A percentile compares a stretch with the other conserved stretches of the same genome.
Evolutionary conservation across 805 yeast species (phyloP).

Genomic region (Wickerhamomyces ciferrii): DNA sequence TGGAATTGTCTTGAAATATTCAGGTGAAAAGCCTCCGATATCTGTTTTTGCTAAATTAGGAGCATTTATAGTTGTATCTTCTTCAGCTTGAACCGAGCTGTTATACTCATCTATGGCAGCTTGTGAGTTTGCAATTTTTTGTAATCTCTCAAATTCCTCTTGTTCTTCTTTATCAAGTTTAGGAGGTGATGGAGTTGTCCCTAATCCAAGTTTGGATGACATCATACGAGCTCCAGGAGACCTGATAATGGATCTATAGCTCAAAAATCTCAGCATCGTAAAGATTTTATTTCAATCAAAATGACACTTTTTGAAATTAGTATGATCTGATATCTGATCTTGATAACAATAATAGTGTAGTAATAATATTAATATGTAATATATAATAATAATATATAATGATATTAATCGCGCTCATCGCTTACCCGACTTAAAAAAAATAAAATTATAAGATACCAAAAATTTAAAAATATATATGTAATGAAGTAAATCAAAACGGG

Average conservation of each 20-base stretch:
- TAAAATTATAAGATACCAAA: neutral
- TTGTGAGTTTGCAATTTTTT: conserved; percentile 74
- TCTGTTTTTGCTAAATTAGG: conserved; percentile 41
- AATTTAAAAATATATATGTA: neutral
- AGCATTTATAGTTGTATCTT: conserved; percentile 23
- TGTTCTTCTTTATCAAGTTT: conserved; percentile 75
- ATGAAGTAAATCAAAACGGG: no score
- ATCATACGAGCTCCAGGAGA: conserved; percentile 6
- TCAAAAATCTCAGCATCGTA: conserved; percentile 5
- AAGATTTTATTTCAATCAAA: no score
- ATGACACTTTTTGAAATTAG: no score
- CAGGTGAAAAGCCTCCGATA: conserved; percentile 63
- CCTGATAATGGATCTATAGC: neutral
- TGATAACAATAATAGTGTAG: no score
- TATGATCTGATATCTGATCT: no score
- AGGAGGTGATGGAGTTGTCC: conserved; percentile 47
- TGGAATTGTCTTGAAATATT: conserved; percentile 72
- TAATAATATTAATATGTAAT: no score
- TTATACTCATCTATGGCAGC: conserved; percentile 75
- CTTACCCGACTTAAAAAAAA: neutral
- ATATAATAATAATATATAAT: no score
- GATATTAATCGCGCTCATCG: neutral
- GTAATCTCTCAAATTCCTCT: conserved; percentile 86
- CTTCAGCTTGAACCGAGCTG: conserved; percentile 31
- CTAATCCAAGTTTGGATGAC: conserved; percentile 17